A percentile compares a stretch with the other conserved stretches of the same genome.
phyloP scores from a whole-genome alignment of 2,329 filamentous ascomycete genomes.

The Diplodia mutila region DNA sequence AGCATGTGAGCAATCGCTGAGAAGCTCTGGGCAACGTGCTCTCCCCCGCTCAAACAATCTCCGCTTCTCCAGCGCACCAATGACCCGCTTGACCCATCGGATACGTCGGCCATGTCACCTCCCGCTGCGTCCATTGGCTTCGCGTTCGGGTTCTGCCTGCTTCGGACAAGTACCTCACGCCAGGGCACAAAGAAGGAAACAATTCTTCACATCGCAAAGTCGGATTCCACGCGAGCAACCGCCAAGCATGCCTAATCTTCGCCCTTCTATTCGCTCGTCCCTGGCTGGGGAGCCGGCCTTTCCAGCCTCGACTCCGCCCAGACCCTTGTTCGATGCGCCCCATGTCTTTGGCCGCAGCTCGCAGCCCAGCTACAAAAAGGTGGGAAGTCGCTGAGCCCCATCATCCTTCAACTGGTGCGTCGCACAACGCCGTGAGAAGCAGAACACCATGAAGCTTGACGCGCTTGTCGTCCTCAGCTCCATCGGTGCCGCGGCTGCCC shows the following conservation, averaged over 20 bases:
- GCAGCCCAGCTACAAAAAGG: conserved; percentile 6
- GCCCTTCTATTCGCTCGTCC: conserved; percentile 4
- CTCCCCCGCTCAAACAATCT: neutral
- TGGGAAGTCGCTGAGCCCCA: neutral
- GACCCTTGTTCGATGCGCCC: conserved; percentile 5
- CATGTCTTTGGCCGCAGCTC: conserved; percentile 10
- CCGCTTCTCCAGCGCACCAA: neutral
- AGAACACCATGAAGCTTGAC: conserved; percentile 10
- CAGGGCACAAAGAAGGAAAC: neutral
- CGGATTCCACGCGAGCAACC: neutral
- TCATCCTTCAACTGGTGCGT: neutral
- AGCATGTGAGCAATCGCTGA: conserved; percentile 12
- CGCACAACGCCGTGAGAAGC: neutral
- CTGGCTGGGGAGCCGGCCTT: neutral
- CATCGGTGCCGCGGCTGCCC: neutral
- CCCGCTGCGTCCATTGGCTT: neutral
- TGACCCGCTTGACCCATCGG: neutral
- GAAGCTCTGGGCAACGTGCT: conserved; percentile 1
- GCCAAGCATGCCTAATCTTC: conserved; percentile 17
- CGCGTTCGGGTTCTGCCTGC: neutral
- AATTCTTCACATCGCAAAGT: neutral
- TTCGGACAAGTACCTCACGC: neutral
- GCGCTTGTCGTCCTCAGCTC: neutral
- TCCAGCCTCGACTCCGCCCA: neutral
- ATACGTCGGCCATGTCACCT: neutral